A percentile compares a stretch with the other conserved stretches of the same genome.
These are phyloP conservation scores for Prillingera fragicola DNA, from an alignment of 1,284 basidiomycete species.

Conservation along the genomic window DNA sequence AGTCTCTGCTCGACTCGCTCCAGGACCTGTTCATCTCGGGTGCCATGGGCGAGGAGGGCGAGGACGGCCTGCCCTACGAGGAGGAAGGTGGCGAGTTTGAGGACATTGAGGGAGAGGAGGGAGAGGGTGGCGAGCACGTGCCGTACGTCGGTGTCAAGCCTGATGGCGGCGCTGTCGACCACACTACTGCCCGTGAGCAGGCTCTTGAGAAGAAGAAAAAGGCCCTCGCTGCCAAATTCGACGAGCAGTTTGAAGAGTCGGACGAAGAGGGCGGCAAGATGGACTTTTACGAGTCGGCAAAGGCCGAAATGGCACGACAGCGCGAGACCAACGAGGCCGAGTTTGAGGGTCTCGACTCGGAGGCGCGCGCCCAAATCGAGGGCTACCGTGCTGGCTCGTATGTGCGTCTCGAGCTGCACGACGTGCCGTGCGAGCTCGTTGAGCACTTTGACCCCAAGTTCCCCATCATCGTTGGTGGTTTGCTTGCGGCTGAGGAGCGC, in stretches of 20 bases:
- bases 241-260: conserved; percentile 87
- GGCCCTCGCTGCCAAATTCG: conserved; percentile 86
- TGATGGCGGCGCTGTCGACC: conserved; percentile 19
- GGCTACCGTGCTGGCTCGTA: conserved; percentile 90
- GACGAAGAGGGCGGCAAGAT: conserved; percentile 58
- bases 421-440: conserved; percentile 86
- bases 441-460: conserved; percentile 87
- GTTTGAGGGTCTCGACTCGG: conserved; percentile 73
- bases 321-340: conserved; percentile 78
- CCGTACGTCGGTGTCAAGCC: conserved; percentile 44
- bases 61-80: conserved; percentile 48
- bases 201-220: conserved; percentile 82
- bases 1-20: conserved; percentile 78
- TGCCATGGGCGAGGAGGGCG: conserved; percentile 38
- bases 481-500: conserved; percentile 84
- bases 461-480: conserved; percentile 86
- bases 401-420: conserved; percentile 79
- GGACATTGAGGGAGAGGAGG: conserved; percentile 52
- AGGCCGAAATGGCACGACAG: conserved; percentile 84
- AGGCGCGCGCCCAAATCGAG: conserved; percentile 76
- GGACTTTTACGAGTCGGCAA: conserved; percentile 87
- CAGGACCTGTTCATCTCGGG: conserved; percentile 89
- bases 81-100: conserved; percentile 52
- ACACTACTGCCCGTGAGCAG: conserved; percentile 53
- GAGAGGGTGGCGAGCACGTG: conserved; percentile 47